A percentile compares a stretch with the other conserved stretches of the same genome.
Conservation (phyloP, 768 basidiomycete genomes). For the Tephrocybe sp. region DNA sequence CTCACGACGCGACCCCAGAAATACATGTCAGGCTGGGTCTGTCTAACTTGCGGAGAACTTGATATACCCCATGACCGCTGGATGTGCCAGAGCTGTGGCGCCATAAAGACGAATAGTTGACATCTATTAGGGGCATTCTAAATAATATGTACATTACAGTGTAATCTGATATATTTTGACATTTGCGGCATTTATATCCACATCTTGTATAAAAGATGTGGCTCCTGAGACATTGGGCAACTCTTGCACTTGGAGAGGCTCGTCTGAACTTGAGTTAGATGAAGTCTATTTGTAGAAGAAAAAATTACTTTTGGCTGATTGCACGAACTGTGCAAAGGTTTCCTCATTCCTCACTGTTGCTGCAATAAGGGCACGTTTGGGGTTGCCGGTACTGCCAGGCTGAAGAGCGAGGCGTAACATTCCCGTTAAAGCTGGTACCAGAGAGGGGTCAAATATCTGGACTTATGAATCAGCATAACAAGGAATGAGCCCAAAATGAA, state of each 20-base stretch:
- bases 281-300: not conserved
- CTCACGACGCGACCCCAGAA: conserved; percentile 29
- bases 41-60: conserved; percentile 60
- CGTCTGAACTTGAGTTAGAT: conserved; percentile 17
- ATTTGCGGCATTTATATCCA: conserved; percentile 34
- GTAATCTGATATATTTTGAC: conserved; percentile 49
- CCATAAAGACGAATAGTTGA: conserved; percentile 51
- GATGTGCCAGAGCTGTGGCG: conserved; percentile 76
- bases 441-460: conserved; percentile 67
- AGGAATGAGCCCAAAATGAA: not conserved
- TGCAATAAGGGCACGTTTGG: conserved; percentile 44
- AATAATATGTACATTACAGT: conserved; percentile 11
- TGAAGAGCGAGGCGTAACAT: conserved; percentile 48
- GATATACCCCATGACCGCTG: conserved; percentile 67
- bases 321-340: conserved; percentile 49
- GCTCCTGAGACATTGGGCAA: conserved; percentile 18
- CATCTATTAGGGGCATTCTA: not conserved
- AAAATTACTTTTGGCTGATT: conserved; percentile 30
- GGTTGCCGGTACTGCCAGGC: conserved; percentile 4
- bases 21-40: conserved; percentile 56
- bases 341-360: conserved; percentile 56
- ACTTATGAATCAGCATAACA: not conserved
- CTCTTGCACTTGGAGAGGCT: conserved; percentile 25
- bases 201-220: conserved; percentile 24
- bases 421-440: conserved; percentile 58